phyloP scores from a whole-genome alignment of 345 rosid genomes.

The Salix viminalis region DNA sequence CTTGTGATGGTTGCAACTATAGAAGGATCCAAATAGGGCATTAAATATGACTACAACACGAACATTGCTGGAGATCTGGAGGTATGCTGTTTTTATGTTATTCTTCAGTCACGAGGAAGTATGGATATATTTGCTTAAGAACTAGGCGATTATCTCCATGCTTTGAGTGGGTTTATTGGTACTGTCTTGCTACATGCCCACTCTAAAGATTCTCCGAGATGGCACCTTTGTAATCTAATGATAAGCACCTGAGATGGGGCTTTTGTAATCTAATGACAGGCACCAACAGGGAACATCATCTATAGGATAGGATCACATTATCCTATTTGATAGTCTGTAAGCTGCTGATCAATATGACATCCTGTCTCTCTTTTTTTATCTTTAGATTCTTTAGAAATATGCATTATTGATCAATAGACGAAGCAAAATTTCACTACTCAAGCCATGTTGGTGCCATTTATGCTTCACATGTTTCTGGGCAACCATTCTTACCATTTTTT shows the following conservation, averaged over 20 bases:
- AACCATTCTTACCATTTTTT: not conserved
- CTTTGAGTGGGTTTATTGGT: not conserved
- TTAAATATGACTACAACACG: slow-evolving; percentile 69
- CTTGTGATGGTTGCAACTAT: slow-evolving; percentile 4
- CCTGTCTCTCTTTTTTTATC: not conserved
- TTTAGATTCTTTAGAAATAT: not conserved
- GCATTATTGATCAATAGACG: not conserved
- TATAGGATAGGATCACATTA: not conserved
- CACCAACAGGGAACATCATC: not conserved
- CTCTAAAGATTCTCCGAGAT: not conserved
- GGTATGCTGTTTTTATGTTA: slow-evolving; percentile 37
- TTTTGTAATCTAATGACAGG: not conserved
- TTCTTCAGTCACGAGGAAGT: not conserved
- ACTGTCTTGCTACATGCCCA: not conserved
- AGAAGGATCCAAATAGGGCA: slow-evolving; percentile 76
- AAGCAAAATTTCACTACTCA: not conserved
- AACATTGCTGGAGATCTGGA: slow-evolving; percentile 78
- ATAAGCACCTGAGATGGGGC: not conserved
- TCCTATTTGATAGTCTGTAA: not conserved
- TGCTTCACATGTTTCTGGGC: not conserved
- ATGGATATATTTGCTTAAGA: not conserved
- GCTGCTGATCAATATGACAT: not conserved
- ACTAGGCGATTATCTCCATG: not conserved
- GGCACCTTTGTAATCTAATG: not conserved
- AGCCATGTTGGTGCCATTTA: not conserved